phyloP scores from a whole-genome alignment of 1,284 basidiomycete genomes.

The Ganoderma sp. region DNA sequence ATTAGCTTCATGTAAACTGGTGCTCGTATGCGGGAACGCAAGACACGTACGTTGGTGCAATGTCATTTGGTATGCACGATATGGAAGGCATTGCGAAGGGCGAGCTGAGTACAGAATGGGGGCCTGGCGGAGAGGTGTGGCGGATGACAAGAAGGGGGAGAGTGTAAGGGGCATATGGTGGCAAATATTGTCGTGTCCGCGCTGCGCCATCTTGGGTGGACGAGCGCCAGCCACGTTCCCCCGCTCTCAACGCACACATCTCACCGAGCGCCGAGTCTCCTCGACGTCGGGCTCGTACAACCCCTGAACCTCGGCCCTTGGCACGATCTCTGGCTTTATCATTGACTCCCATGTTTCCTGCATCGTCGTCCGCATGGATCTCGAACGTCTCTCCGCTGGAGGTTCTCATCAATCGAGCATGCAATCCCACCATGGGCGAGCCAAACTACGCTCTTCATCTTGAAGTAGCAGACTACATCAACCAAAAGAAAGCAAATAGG shows the following conservation, averaged over 20 bases:
- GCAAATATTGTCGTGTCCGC: background rate
- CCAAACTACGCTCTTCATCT: slow-evolving; percentile 94
- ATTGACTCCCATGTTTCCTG: slow-evolving; percentile 30
- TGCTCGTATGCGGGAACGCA: no score
- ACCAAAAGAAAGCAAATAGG: slow-evolving; percentile 97
- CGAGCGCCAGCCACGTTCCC: slow-evolving; percentile 27
- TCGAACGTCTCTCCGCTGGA: slow-evolving; percentile 65
- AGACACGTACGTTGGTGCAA: no score
- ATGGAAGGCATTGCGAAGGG: no score
- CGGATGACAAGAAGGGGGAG: background rate
- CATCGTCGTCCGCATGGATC: slow-evolving; percentile 33
- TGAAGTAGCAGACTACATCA: slow-evolving; percentile 93
- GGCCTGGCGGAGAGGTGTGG: no score
- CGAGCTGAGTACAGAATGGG: no score
- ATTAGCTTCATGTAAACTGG: no score
- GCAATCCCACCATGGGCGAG: slow-evolving; percentile 85
- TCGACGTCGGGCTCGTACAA: slow-evolving; percentile 11
- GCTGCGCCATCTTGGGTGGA: background rate
- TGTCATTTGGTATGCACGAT: no score
- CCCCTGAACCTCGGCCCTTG: background rate
- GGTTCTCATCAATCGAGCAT: slow-evolving; percentile 80
- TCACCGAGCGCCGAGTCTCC: slow-evolving; percentile 12
- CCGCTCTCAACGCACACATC: slow-evolving; percentile 11
- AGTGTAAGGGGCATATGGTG: no score
- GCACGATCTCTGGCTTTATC: background rate